A percentile compares a stretch with the other conserved stretches of the same genome.
These are phyloP conservation scores for Aspergillus aculeatinus DNA, from an alignment of 2,329 filamentous ascomycete genomes.

Conservation along the genomic window DNA sequence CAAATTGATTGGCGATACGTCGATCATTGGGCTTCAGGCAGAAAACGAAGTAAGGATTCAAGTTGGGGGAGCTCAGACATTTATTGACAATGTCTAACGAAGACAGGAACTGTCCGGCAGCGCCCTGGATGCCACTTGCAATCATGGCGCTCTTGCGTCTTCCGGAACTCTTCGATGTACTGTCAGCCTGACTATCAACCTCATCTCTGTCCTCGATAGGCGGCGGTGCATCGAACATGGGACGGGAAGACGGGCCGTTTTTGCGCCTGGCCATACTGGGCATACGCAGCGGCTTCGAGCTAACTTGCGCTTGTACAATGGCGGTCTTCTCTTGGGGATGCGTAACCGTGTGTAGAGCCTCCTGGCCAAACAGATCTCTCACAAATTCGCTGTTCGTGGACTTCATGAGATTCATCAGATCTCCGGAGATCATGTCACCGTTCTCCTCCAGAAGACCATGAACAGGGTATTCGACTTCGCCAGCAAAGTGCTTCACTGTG, in stretches of 20 bases:
- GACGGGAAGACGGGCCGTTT: constrained; percentile 54
- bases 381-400: constrained; percentile 87
- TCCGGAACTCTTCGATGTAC: constrained; percentile 27
- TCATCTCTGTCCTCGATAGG: constrained; percentile 42
- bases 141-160: constrained; percentile 42
- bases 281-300: constrained; percentile 88
- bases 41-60: constrained; percentile 94
- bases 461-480: constrained; percentile 91
- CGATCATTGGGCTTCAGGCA: constrained; percentile 97
- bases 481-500: constrained; percentile 91
- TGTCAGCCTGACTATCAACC: constrained; percentile 34
- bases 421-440: constrained; percentile 90
- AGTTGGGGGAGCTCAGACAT: constrained; percentile 75
- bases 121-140: constrained; percentile 65
- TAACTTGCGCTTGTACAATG: constrained; percentile 93
- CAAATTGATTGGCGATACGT: constrained; percentile 96
- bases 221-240: constrained; percentile 32
- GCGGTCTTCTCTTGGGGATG: constrained; percentile 87
- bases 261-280: constrained; percentile 89
- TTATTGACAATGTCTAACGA: constrained; percentile 89
- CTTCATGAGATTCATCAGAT: constrained; percentile 91
- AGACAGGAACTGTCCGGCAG: constrained; percentile 86
- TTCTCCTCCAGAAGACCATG: constrained; percentile 91
- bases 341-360: constrained; percentile 86
- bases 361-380: constrained; percentile 88